A percentile compares a stretch with the other conserved stretches of the same genome.
Conservation (phyloP, 2,329 filamentous ascomycete genomes). For the Trematosphaeria pertusa region DNA sequence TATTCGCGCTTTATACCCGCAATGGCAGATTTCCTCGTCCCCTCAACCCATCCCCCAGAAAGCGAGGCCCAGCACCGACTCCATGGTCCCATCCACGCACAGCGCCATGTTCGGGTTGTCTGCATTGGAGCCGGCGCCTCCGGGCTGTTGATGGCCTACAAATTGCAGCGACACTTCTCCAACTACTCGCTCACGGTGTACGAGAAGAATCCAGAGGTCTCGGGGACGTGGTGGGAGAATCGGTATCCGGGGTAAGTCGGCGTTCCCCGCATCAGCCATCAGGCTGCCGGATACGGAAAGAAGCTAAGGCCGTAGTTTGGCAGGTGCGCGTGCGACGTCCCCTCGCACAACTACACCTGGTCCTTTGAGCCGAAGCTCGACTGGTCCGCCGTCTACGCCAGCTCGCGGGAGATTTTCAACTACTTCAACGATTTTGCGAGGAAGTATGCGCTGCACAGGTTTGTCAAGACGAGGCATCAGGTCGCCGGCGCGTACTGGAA, state of each 20-base stretch:
- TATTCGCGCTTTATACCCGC: conserved; percentile 7
- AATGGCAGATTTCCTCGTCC: conserved; percentile 41
- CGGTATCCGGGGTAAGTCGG: conserved; percentile 48
- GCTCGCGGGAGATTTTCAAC: conserved; percentile 51
- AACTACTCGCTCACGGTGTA: conserved; percentile 54
- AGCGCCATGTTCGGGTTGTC: conserved; percentile 48
- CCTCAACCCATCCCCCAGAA: conserved; percentile 26
- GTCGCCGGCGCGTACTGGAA: conserved; percentile 49
- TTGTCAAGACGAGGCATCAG: conserved; percentile 42
- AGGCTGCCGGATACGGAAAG: not conserved
- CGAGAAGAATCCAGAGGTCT: conserved; percentile 57
- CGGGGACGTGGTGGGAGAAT: conserved; percentile 63
- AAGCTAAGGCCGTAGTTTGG: conserved; percentile 13
- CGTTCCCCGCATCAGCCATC: not conserved
- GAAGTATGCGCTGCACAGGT: conserved; percentile 50
- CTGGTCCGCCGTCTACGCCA: conserved; percentile 53
- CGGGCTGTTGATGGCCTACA: conserved; percentile 58
- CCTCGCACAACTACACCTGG: conserved; percentile 60
- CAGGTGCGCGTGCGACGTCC: conserved; percentile 58
- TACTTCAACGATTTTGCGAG: conserved; percentile 53
- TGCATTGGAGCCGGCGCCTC: conserved; percentile 59
- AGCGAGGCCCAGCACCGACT: conserved; percentile 35
- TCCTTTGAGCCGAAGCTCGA: conserved; percentile 57
- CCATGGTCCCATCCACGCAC: conserved; percentile 42
- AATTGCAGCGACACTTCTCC: conserved; percentile 53